A percentile compares a stretch with the other conserved stretches of the same genome.
These are phyloP conservation scores for Parmales sp. DNA, from an alignment of 108 stramenopile genomes.

Conservation along the genomic window DNA sequence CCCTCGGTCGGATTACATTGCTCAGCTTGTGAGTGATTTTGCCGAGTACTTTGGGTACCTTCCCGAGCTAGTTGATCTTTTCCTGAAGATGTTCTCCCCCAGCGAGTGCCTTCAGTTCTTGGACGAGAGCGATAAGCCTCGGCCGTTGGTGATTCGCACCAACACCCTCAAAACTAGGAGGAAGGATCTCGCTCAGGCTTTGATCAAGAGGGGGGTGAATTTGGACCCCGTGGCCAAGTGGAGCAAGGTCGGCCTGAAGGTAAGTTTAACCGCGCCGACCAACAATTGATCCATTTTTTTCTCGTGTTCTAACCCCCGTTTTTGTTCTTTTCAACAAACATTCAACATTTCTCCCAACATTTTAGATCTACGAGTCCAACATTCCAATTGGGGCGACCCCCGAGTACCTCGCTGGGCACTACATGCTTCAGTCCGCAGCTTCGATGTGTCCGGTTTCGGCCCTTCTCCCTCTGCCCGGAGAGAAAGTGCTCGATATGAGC, in stretches of 20 bases:
- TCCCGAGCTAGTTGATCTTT: conserved; percentile 89
- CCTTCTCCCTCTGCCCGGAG: conserved; percentile 81
- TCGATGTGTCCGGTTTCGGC: conserved; percentile 96
- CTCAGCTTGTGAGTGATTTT: conserved; percentile 70
- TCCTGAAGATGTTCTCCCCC: conserved; percentile 83
- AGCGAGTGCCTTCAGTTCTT: conserved; percentile 88
- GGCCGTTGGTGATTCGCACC: conserved; percentile 89
- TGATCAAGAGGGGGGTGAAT: conserved; percentile 93
- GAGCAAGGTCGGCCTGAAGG: conserved; percentile 98
- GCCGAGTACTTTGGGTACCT: conserved; percentile 91
- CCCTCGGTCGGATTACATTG: conserved; percentile 83
- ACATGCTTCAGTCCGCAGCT: conserved; percentile 97
- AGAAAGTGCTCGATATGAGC: conserved; percentile 89
- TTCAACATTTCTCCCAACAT: too few relatives aligned
- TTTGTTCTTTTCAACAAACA: too few relatives aligned
- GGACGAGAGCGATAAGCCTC: conserved; percentile 83
- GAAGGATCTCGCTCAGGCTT: conserved; percentile 87
- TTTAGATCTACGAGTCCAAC: conserved; percentile 91
- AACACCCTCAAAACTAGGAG: conserved; percentile 96
- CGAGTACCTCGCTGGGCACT: conserved; percentile 96
- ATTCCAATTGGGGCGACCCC: conserved; percentile 98
- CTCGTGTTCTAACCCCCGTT: too few relatives aligned
- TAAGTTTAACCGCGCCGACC: too few relatives aligned
- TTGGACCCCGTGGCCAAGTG: conserved; percentile 92
- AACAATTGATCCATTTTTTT: too few relatives aligned